Conservation (phyloP, 192 early-diverging fungal genomes). For the Cladochytrium replicatum region DNA sequence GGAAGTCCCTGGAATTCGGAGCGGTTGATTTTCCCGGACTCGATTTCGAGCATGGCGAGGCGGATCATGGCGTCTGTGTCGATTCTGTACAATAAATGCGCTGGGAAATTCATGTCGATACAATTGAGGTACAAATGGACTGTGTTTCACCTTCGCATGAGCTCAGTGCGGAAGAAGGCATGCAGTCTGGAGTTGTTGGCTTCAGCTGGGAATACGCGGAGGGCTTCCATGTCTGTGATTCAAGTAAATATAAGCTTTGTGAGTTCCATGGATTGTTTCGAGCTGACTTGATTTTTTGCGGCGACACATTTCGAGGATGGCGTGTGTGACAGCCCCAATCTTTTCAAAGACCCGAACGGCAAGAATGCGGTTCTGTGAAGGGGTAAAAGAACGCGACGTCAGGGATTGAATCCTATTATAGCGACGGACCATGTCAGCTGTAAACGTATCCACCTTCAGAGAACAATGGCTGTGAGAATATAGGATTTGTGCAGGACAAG, state of each 20-base stretch:
- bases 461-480: too few species aligned
- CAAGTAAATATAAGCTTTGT: neutral
- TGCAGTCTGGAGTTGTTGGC: slow-evolving; percentile 19
- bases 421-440: too few species aligned
- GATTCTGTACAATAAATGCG: slow-evolving; percentile 16
- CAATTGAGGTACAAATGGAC: neutral
- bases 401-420: too few species aligned
- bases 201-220: neutral
- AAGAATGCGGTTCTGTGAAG: slow-evolving; percentile 20
- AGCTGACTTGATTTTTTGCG: slow-evolving; percentile 21
- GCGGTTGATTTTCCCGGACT: slow-evolving; percentile 13
- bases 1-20: slow-evolving; percentile 6
- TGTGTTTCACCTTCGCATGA: slow-evolving; percentile 19
- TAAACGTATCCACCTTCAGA: too few species aligned
- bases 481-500: too few species aligned
- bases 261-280: neutral
- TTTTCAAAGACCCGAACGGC: slow-evolving; percentile 25
- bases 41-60: slow-evolving; percentile 17
- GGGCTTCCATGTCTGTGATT: too few species aligned
- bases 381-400: neutral
- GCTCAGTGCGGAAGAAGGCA: slow-evolving; percentile 27
- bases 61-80: slow-evolving; percentile 22
- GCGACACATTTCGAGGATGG: slow-evolving; percentile 21
- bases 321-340: slow-evolving; percentile 20
- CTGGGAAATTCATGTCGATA: slow-evolving; percentile 3